Conservation (phyloP, 2,329 filamentous ascomycete species). For the Aspergillus sclerotialis region DNA sequence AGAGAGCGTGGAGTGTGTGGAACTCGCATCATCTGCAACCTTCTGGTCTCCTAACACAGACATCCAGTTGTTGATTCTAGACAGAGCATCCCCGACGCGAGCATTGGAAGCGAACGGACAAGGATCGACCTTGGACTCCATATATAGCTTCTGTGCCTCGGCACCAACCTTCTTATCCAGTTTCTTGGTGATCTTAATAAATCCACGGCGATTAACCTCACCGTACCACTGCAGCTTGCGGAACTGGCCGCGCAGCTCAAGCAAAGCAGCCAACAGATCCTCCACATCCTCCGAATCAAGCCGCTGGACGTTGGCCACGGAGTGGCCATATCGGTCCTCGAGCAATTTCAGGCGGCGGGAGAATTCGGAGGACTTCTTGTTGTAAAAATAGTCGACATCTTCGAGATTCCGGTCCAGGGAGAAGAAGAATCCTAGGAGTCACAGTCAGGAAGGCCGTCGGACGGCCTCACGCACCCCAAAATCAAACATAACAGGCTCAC, state of each 20-base stretch:
- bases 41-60: slow-evolving; percentile 73
- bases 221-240: slow-evolving; percentile 96
- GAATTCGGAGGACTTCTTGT: slow-evolving; percentile 84
- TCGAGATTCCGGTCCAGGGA: slow-evolving; percentile 94
- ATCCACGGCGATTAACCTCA: slow-evolving; percentile 89
- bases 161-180: slow-evolving; percentile 86
- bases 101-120: slow-evolving; percentile 76
- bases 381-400: slow-evolving; percentile 94
- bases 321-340: slow-evolving; percentile 77
- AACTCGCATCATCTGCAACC: slow-evolving; percentile 66
- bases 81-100: slow-evolving; percentile 52
- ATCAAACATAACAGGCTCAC: slow-evolving; percentile 48
- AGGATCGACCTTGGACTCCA: slow-evolving; percentile 84
- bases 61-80: slow-evolving; percentile 82
- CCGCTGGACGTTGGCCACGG: slow-evolving; percentile 60
- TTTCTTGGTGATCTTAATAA: slow-evolving; percentile 98
- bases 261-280: slow-evolving; percentile 80
- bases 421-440: slow-evolving; percentile 80
- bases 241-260: slow-evolving; percentile 80
- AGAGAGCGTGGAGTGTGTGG: slow-evolving; percentile 61
- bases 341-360: slow-evolving; percentile 77
- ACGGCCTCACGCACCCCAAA: slow-evolving; percentile 3
- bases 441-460: slow-evolving; percentile 14
- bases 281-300: slow-evolving; percentile 85
- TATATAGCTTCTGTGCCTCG: slow-evolving; percentile 74